Evolutionary conservation across 176 grass and related monocot genomes (phyloP).

Genomic region (Hyparrhenia diplandra): DNA sequence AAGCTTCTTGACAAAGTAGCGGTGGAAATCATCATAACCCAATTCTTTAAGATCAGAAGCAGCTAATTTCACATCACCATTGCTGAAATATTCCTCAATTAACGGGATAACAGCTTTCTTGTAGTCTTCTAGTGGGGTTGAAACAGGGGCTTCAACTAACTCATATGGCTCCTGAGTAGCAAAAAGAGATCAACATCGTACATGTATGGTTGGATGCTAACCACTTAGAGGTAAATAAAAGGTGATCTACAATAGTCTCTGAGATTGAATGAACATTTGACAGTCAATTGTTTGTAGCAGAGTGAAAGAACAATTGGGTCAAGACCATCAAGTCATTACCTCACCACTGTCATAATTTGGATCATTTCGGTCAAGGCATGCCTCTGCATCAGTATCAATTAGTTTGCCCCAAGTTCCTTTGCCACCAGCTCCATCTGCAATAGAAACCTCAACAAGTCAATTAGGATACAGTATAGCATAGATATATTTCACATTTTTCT

Average conservation of each 20-base stretch:
- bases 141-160: conserved; percentile 67
- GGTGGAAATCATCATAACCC: conserved; percentile 65
- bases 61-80: conserved; percentile 70
- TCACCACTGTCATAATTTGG: conserved; percentile 96
- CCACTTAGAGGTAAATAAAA: conserved; percentile 2
- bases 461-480: not conserved
- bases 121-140: conserved; percentile 73
- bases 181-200: not conserved
- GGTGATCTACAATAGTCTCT: not conserved
- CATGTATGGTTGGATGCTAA: conserved; percentile 11
- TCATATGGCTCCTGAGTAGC: conserved; percentile 86
- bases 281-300: not conserved
- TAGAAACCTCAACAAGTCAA: conserved; percentile 30
- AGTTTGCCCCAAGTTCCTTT: conserved; percentile 94
- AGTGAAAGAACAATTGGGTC: conserved; percentile 4
- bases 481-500: not conserved
- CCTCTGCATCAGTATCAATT: conserved; percentile 61
- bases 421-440: conserved; percentile 91
- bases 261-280: not conserved
- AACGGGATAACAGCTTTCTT: conserved; percentile 69
- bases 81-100: conserved; percentile 90
- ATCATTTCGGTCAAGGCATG: conserved; percentile 86
- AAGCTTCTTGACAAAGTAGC: conserved; percentile 91
- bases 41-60: conserved; percentile 82
- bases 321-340: conserved; percentile 47